Base-by-base conservation (phyloP, 768 basidiomycete genomes). In the Cystofilobasidium bisporidii region DNA sequence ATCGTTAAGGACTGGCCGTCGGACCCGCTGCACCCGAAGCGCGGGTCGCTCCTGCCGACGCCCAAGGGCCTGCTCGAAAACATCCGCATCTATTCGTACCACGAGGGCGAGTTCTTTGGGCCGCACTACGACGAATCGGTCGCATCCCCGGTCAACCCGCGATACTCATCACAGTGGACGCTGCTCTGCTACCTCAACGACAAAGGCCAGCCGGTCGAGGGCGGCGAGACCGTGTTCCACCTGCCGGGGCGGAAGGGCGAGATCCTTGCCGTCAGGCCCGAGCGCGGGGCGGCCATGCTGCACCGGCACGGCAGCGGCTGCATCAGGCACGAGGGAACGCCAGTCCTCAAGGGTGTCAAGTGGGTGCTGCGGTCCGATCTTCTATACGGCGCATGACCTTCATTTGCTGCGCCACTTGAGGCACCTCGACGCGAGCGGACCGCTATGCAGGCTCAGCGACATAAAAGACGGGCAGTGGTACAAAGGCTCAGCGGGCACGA, bases 311-410 rank as follows among this genome's bases (percentile, higher is more conserved):
- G 74, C 10, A 67, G 64, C 22, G 70, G 69, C 20, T 74, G 74
- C 61, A 41, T 75, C 48, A 48, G 65, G 38, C 74, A 75, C 45
- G 73, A 75, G 61, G 74, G 74, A 17, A 69, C 70, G 9, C 67
- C 70, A 47, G 73, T 75, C 36, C 63, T 38, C 24, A 63, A 50
- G 40, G 74, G 74, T 2, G 72, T 71, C 57, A 75, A 75, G 43
- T 73, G 72, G 74, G 71, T 75, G 6, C 53, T 75, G 60, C 68
- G 74, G 48, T 72, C 71, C 43, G 74, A 75, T 69, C 41, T 75
- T 15, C 53, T 73, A 24, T 71, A 65, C 26, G 73, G 71, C 58
- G 61, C 18, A 32, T 5, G 2, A n/a, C 30, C n/a, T 50, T 50
- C 11, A n/a, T n/a, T n/a, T n/a, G n/a, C n/a, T n/a, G n/a, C n/a